A percentile compares a stretch with the other conserved stretches of the same genome.
These are phyloP conservation scores for Plasmodium sp. DNA, from an alignment of 169 alveolate genomes.

Conservation along the genomic window DNA sequence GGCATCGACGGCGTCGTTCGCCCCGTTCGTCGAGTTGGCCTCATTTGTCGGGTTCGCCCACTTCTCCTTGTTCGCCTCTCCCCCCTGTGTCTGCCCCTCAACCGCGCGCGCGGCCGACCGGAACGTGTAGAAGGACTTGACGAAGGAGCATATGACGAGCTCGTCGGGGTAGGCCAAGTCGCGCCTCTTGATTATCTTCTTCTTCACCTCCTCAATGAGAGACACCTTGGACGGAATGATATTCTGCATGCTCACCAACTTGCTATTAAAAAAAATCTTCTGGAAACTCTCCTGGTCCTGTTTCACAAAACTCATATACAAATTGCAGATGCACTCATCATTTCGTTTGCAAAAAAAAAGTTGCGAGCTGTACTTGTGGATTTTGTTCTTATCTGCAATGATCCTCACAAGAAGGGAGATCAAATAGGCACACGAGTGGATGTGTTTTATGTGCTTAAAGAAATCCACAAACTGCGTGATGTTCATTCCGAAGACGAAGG, in stretches of 20 bases:
- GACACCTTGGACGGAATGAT: constrained; percentile 5
- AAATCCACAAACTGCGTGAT: constrained; percentile 2
- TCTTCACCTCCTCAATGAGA: constrained; percentile 17
- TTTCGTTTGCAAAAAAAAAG: constrained; percentile 24
- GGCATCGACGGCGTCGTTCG: not conserved
- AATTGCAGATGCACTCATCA: constrained; percentile 14
- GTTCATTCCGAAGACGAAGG: constrained; percentile 6
- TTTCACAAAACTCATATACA: constrained; percentile 4
- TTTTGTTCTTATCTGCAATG: constrained; percentile 25
- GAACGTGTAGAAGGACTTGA: constrained; percentile 16
- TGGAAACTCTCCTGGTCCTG: constrained; percentile 9
- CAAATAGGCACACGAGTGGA: constrained; percentile 31
- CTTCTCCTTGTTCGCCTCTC: too few relatives aligned
- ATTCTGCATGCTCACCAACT: constrained; percentile 1
- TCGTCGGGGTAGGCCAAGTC: constrained; percentile 45
- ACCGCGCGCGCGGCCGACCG: not conserved
- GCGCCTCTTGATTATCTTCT: not conserved
- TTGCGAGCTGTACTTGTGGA: constrained; percentile 35
- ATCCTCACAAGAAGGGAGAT: constrained; percentile 18
- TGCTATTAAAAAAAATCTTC: constrained; percentile 23
- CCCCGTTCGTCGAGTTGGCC: not conserved
- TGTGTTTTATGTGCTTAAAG: constrained; percentile 21
- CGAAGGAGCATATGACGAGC: constrained; percentile 23
- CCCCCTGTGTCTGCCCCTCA: too few relatives aligned
- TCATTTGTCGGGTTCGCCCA: too few relatives aligned